Conservation (phyloP, 2,329 filamentous ascomycete genomes). For the Blastomyces gilchristii region DNA sequence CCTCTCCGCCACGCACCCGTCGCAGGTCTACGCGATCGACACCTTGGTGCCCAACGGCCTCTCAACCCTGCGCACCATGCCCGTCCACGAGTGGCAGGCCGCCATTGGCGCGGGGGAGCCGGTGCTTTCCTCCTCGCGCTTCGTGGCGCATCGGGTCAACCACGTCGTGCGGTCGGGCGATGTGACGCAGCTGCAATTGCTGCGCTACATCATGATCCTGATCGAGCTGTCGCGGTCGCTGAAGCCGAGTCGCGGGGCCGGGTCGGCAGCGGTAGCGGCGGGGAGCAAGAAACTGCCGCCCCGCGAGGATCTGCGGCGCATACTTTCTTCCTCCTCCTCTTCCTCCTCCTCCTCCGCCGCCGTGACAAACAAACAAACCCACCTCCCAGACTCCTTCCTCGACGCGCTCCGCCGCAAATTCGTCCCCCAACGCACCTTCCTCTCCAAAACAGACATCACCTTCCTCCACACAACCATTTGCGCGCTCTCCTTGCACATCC, state of each 20-base stretch:
- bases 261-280: constrained; percentile 12
- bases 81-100: constrained; percentile 36
- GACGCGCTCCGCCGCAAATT: constrained; percentile 34
- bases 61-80: constrained; percentile 34
- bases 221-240: constrained; percentile 34
- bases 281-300: constrained; percentile 33
- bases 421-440: constrained; percentile 27
- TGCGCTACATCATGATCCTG: constrained; percentile 37
- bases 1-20: constrained; percentile 34
- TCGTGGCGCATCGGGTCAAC: constrained; percentile 35
- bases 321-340: constrained; percentile 25
- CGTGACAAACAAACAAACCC: constrained; percentile 13
- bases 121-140: constrained; percentile 34
- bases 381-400: constrained; percentile 31
- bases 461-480: constrained; percentile 39
- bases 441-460: constrained; percentile 33
- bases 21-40: constrained; percentile 38
- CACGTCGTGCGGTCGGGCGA: constrained; percentile 31
- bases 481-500: constrained; percentile 38
- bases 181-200: constrained; percentile 33
- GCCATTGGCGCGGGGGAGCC: constrained; percentile 27
- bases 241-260: constrained; percentile 20
- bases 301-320: constrained; percentile 31
- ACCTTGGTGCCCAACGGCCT: constrained; percentile 33
- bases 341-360: constrained; percentile 14